These are phyloP conservation scores for Aspergillus sp. DNA, from an alignment of 2,329 filamentous ascomycete species.

Conservation along the genomic window DNA sequence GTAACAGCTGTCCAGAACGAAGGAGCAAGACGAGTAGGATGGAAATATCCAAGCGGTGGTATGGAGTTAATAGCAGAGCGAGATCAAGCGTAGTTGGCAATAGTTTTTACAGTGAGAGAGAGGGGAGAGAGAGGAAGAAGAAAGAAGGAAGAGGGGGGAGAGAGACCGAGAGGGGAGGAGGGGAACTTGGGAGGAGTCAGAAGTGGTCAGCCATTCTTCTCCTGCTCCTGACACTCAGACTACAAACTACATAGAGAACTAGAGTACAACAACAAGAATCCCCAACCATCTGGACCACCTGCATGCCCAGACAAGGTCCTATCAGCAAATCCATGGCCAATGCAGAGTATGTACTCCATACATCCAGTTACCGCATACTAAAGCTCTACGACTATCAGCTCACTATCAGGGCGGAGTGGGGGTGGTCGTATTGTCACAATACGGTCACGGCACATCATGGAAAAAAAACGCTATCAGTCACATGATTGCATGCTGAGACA, in stretches of 20 bases:
- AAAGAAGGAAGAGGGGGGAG: constrained; percentile 6
- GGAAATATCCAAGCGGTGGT: neutral
- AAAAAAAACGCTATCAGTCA: neutral
- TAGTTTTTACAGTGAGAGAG: constrained; percentile 1
- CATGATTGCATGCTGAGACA: neutral
- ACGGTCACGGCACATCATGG: neutral
- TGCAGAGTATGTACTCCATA: neutral
- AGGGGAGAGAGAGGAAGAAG: constrained; percentile 4
- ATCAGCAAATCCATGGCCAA: neutral
- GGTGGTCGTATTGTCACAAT: neutral
- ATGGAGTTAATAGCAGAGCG: neutral
- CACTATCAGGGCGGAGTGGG: neutral
- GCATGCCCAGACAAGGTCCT: neutral
- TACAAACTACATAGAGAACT: too few species aligned
- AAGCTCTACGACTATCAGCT: neutral
- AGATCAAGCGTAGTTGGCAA: neutral
- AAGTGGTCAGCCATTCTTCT: neutral
- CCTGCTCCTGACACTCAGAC: neutral
- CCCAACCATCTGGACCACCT: neutral
- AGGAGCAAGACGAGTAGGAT: neutral
- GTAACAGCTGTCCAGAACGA: neutral
- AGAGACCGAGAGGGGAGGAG: constrained; percentile 11
- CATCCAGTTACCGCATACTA: neutral
- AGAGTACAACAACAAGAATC: neutral
- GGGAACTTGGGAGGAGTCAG: constrained; percentile 1